Conservation (phyloP, 129 eudicot species). For the Flaveria linearis region DNA sequence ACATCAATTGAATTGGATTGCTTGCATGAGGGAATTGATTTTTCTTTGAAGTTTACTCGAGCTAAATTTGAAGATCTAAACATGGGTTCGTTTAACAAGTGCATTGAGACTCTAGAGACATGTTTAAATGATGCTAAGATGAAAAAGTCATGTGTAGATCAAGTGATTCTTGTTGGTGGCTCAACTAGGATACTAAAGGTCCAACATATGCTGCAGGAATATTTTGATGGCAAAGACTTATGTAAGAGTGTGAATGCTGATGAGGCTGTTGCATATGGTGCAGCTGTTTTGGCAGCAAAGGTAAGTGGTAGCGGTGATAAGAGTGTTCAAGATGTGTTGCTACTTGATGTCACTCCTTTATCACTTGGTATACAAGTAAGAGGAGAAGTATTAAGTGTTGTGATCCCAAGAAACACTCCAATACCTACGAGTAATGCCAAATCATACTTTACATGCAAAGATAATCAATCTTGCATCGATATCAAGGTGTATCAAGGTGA, state of each 20-base stretch:
- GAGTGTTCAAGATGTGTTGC: neutral
- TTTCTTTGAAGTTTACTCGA: constrained; percentile 15
- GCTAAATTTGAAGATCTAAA: constrained; percentile 26
- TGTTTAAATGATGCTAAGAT: constrained; percentile 10
- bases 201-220: constrained; percentile 10
- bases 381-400: neutral
- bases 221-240: neutral
- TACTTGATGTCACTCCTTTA: constrained; percentile 17
- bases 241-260: constrained; percentile 23
- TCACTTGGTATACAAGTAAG: neutral
- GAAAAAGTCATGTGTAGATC: constrained; percentile 3
- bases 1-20: constrained; percentile 14
- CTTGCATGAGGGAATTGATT: constrained; percentile 19
- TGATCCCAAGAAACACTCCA: constrained; percentile 18
- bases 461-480: neutral
- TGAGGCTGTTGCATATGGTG: constrained; percentile 28
- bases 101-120: constrained; percentile 1
- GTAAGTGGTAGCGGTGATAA: neutral
- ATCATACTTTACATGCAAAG: accelerated
- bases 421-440: neutral
- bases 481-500: constrained; percentile 19
- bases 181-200: constrained; percentile 24
- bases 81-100: neutral
- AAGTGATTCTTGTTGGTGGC: constrained; percentile 24
- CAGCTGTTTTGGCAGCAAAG: constrained; percentile 20